phyloP scores from a whole-genome alignment of 169 alveolate species.

The Cryptosporidium andersoni region DNA sequence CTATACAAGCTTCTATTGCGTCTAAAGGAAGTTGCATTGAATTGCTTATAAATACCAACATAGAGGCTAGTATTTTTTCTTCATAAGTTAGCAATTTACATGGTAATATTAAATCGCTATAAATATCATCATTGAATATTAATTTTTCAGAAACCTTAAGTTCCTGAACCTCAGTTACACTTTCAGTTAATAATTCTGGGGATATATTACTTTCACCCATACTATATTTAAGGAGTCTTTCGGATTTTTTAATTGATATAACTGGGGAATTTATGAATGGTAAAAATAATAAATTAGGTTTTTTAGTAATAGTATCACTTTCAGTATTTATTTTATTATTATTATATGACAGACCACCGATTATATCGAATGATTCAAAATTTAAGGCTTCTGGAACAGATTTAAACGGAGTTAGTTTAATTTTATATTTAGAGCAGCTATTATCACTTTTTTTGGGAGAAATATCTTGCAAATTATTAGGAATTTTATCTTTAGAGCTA shows the following conservation, averaged over 20 bases:
- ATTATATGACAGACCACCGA: constrained; percentile 26
- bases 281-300: not conserved
- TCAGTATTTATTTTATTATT: constrained; percentile 34
- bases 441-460: not conserved
- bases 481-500: not conserved
- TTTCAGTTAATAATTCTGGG: not conserved
- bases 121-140: constrained; percentile 49
- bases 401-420: constrained; percentile 31
- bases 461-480: not conserved
- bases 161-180: constrained; percentile 28
- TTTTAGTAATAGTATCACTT: constrained; percentile 6
- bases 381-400: constrained; percentile 40
- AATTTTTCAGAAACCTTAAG: constrained; percentile 39
- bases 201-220: constrained; percentile 3
- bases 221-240: constrained; percentile 9
- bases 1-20: constrained; percentile 50
- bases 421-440: not conserved
- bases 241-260: constrained; percentile 20
- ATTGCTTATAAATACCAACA: constrained; percentile 12
- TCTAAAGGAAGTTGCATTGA: constrained; percentile 9
- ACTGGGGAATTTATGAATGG: constrained; percentile 56
- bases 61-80: constrained; percentile 50
- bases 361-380: constrained; percentile 9
- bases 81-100: constrained; percentile 58
- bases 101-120: constrained; percentile 50